These are phyloP conservation scores for Sphagnum magellanicum DNA, from an alignment of 228 moss, liverwort and hornwort genomes.

Conservation along the genomic window DNA sequence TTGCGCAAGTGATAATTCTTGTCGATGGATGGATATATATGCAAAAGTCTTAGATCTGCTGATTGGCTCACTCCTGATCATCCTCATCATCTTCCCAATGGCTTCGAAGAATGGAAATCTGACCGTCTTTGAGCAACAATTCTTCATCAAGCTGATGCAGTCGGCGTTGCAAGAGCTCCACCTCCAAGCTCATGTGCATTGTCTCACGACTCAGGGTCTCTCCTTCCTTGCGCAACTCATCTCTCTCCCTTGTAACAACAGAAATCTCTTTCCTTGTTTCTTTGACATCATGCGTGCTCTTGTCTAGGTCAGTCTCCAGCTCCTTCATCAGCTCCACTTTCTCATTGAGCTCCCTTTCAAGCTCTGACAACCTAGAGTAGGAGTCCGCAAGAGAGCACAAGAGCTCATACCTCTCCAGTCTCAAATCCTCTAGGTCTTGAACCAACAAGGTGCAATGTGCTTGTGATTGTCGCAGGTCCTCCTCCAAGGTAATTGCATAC, in stretches of 20 bases:
- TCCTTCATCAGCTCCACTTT: slow-evolving; percentile 23
- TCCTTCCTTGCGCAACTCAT: slow-evolving; percentile 41
- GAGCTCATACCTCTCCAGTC: slow-evolving; percentile 33
- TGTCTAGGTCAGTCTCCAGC: slow-evolving; percentile 25
- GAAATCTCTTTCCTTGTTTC: slow-evolving; percentile 23
- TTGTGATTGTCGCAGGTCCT: slow-evolving; percentile 26
- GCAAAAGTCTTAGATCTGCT: too few species aligned
- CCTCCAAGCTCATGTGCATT: slow-evolving; percentile 45
- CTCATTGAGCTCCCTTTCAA: slow-evolving; percentile 31
- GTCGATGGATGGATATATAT: too few species aligned
- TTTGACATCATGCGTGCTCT: slow-evolving; percentile 14
- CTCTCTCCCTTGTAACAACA: slow-evolving; percentile 30
- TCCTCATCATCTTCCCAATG: slow-evolving; percentile 21
- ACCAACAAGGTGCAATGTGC: slow-evolving; percentile 17
- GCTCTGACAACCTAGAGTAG: slow-evolving; percentile 24
- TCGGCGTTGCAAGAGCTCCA: slow-evolving; percentile 44
- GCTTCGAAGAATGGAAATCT: slow-evolving; percentile 48
- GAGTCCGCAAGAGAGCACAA: slow-evolving; percentile 37
- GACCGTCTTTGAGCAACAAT: slow-evolving; percentile 55
- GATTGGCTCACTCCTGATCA: too few species aligned
- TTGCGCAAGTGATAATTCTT: too few species aligned
- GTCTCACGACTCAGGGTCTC: slow-evolving; percentile 44
- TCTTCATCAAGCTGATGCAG: slow-evolving; percentile 55
- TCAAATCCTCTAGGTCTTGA: slow-evolving; percentile 22
- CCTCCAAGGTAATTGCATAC: slow-evolving; percentile 20